These are phyloP conservation scores for Sclerotinia subarctica DNA, from an alignment of 2,329 filamentous ascomycete species.

Conservation along the genomic window DNA sequence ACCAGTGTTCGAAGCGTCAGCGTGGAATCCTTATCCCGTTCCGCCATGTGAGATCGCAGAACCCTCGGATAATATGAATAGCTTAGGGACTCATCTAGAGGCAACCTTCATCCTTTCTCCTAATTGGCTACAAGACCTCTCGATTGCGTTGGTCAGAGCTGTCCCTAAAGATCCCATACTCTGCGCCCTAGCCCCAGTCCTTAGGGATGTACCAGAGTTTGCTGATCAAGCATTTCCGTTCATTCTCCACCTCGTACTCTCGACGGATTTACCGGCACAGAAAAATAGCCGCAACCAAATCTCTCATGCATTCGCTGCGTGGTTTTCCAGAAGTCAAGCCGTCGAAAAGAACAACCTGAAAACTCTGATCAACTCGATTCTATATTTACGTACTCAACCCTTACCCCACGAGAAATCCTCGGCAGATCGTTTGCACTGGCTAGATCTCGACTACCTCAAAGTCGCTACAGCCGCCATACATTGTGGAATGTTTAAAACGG, in stretches of 20 bases:
- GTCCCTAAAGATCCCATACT: conserved; percentile 65
- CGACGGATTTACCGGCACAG: conserved; percentile 62
- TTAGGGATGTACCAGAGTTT: conserved; percentile 64
- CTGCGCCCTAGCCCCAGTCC: conserved; percentile 61
- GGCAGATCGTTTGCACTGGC: conserved; percentile 76
- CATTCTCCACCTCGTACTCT: conserved; percentile 76
- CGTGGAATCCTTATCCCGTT: conserved; percentile 54
- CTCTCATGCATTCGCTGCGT: conserved; percentile 62
- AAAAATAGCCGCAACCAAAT: conserved; percentile 58
- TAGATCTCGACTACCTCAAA: conserved; percentile 73
- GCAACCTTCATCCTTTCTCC: conserved; percentile 43
- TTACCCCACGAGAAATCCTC: conserved; percentile 73
- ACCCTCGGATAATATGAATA: background rate
- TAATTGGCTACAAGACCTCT: conserved; percentile 61
- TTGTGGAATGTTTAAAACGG: conserved; percentile 84
- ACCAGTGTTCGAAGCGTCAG: conserved; percentile 51
- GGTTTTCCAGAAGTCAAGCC: conserved; percentile 53
- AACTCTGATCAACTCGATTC: conserved; percentile 71
- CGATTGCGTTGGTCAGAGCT: conserved; percentile 57
- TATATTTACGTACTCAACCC: conserved; percentile 84
- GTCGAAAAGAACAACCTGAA: conserved; percentile 60
- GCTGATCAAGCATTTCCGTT: conserved; percentile 76
- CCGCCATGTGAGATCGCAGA: conserved; percentile 50
- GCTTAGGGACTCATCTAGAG: conserved; percentile 17
- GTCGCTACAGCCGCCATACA: conserved; percentile 68